Percentiles rank a stretch among this genome's conserved stretches.
These are phyloP conservation scores for Botryotinia convoluta DNA, from an alignment of 2,329 filamentous ascomycete species.

Conservation along the genomic window DNA sequence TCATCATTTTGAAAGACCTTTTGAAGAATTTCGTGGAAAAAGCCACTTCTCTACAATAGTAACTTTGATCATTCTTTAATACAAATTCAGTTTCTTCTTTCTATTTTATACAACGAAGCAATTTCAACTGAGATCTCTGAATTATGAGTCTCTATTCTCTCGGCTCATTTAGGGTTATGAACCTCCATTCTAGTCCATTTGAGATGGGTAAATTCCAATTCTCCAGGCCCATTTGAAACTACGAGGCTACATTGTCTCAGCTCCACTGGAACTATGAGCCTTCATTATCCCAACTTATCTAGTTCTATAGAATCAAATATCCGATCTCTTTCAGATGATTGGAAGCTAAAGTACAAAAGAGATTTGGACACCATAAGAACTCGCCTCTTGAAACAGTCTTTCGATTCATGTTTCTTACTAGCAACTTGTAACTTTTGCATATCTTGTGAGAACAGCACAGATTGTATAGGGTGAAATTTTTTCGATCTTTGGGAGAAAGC, in stretches of 20 bases:
- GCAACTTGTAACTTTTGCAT: not conserved
- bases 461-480: accelerated
- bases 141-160: accelerated
- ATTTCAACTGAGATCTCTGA: not conserved
- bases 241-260: not conserved
- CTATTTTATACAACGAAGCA: not conserved
- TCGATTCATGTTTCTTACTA: not conserved
- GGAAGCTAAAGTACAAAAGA: not conserved
- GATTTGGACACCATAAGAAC: not conserved
- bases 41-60: too few relatives aligned
- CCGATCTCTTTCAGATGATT: not conserved
- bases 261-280: accelerated
- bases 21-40: too few relatives aligned
- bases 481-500: not conserved
- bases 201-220: accelerated
- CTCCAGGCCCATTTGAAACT: not conserved
- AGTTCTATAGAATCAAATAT: accelerated
- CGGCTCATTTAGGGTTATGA: accelerated
- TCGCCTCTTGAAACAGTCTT: not conserved
- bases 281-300: not conserved
- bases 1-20: too few relatives aligned
- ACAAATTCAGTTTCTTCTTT: too few relatives aligned
- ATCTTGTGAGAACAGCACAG: not conserved
- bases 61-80: accelerated
- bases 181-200: not conserved